Evolutionary conservation across 352 stramenopile genomes (phyloP), one percentile per base, ranked within the genome.

Genomic region (Pythium rishiriense): DNA sequence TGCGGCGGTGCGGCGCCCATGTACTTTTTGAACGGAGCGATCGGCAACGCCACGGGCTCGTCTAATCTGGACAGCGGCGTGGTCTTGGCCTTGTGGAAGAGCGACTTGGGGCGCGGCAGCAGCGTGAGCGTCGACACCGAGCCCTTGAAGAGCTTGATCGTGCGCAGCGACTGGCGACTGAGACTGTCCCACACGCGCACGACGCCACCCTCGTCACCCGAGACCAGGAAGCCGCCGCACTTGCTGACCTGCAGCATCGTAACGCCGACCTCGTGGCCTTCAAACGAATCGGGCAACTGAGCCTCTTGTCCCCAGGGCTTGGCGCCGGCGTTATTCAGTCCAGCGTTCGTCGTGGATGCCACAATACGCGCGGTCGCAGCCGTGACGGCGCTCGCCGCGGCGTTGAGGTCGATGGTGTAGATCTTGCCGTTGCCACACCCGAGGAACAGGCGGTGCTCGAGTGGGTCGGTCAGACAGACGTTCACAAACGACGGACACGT

Each of bases 11-110:
- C 53, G 3, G 42, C 47, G 61, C 62, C 62, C 78, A 91, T 88
- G 73, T 90, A 91, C 70, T 91, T 91, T 52, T 89, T 88, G 41
- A 91, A 80, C 49, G 83, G 83, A 19, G 80, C 79, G 37, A 90
- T 71, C n/a, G 80, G 77, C 29, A 91, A 64, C 42, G 70, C 45
- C n/a, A 73, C 71, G 26, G 65, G 61, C 26, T 72, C 43, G 22
- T 59, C 37, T 56, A 58, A 52, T 59, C 53, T 45, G 31, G 79
- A 69, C n/a, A 76, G 54, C n/a, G 39, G 69, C 58, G 72, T 58
- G 8, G 61, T 57, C 71, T 87, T 88, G 24, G 73, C 72, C 52
- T 83, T 79, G 57, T 82, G 77, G 60, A 87, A 91, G n/a, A 91
- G 74, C 49, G 83, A 78, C 58, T 64, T 67, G 12, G 79, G 82